These are phyloP conservation scores for Clavariopsis aquatica DNA, from an alignment of 495 filamentous ascomycete species.

Conservation along the genomic window DNA sequence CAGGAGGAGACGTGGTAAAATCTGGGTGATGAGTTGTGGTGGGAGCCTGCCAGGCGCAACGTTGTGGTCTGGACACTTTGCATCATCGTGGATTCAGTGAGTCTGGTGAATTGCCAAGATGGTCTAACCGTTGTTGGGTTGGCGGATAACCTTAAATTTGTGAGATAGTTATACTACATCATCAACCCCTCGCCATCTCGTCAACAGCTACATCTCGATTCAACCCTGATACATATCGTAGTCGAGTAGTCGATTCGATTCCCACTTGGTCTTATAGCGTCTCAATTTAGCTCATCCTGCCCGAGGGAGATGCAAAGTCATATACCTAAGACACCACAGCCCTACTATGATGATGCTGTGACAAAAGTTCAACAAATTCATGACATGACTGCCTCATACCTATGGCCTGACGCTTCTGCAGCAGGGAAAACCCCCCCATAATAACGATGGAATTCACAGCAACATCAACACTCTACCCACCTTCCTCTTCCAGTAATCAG, in stretches of 20 bases:
- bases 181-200: neutral
- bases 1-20: neutral
- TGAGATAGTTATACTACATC: too few species aligned
- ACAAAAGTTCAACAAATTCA: too few species aligned
- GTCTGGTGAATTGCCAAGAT: constrained; percentile 13
- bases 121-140: constrained; percentile 1
- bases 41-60: constrained; percentile 19
- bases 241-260: too few species aligned
- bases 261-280: too few species aligned
- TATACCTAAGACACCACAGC: too few species aligned
- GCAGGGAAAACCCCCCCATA: neutral
- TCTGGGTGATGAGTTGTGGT: neutral
- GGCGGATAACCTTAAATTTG: constrained; percentile 4
- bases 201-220: neutral
- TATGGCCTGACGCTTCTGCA: neutral
- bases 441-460: neutral
- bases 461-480: neutral
- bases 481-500: constrained; percentile 7
- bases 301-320: too few species aligned
- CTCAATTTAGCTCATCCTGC: too few species aligned
- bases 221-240: too few species aligned
- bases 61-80: constrained; percentile 20
- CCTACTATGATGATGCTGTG: too few species aligned
- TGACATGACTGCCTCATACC: too few species aligned
- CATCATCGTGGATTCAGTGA: constrained; percentile 10